These are phyloP conservation scores for Exobasidium cylindrosporum DNA, from an alignment of 1,284 basidiomycete genomes.

Conservation along the genomic window DNA sequence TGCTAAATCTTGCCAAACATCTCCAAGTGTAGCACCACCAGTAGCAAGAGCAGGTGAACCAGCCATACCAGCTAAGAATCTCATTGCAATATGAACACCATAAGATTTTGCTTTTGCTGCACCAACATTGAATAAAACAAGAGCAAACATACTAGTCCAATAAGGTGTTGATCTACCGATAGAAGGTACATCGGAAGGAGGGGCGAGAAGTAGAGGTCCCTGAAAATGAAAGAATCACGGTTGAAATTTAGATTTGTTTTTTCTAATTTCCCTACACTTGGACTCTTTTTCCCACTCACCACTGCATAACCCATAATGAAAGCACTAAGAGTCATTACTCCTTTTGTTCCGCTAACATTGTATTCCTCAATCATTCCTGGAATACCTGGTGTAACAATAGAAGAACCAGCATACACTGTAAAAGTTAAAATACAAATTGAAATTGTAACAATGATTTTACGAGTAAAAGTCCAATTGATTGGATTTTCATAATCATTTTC, in stretches of 20 bases:
- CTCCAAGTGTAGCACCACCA: conserved; percentile 41
- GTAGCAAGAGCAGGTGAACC: conserved; percentile 41
- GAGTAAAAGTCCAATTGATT: conserved; percentile 32
- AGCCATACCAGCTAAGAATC: conserved; percentile 37
- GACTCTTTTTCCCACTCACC: no score
- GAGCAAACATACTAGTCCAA: conserved; percentile 18
- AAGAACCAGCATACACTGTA: conserved; percentile 63
- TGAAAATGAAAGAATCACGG: no score
- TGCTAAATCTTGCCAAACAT: conserved; percentile 22
- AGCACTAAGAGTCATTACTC: conserved; percentile 8
- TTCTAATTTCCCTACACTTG: no score
- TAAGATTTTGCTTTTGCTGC: conserved; percentile 20
- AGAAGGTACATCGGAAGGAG: conserved; percentile 50
- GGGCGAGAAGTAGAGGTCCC: conserved; percentile 48
- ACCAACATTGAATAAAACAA: conserved; percentile 33
- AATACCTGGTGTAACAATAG: conserved; percentile 17
- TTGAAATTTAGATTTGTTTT: no score
- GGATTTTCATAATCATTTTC: conserved; percentile 39
- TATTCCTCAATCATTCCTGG: conserved; percentile 20
- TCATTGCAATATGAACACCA: conserved; percentile 29
- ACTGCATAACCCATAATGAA: conserved; percentile 30
- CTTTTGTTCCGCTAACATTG: conserved; percentile 13
- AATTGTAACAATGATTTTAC: conserved; percentile 36
- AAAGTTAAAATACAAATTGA: conserved; percentile 51
- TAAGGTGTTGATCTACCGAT: conserved; percentile 36